These are phyloP conservation scores for Fusarium abutilonis DNA, from an alignment of 2,329 filamentous ascomycete species.

Conservation along the genomic window DNA sequence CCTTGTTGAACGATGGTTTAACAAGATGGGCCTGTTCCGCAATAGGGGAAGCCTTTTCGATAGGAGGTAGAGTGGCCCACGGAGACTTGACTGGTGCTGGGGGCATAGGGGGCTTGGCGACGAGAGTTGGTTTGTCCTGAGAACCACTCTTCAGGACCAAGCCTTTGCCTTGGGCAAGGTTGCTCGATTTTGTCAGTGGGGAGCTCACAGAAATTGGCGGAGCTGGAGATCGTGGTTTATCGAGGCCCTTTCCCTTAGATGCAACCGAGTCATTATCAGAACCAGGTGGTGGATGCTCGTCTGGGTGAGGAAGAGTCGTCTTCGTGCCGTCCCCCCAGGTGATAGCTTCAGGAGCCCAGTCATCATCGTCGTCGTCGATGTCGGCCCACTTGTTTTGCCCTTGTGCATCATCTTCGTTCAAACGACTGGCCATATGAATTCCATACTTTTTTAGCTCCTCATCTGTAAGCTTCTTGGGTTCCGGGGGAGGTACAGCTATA, in stretches of 20 bases:
- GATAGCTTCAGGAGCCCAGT: constrained; percentile 86
- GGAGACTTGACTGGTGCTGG: constrained; percentile 84
- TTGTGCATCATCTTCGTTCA: constrained; percentile 77
- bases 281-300: constrained; percentile 56
- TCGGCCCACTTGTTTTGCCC: constrained; percentile 89
- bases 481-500: constrained; percentile 69
- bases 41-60: constrained; percentile 81
- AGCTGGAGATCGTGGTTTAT: constrained; percentile 60
- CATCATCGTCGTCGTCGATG: constrained; percentile 88
- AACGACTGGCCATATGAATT: constrained; percentile 82
- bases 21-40: constrained; percentile 61
- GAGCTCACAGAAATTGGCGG: constrained; percentile 51
- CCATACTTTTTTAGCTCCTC: constrained; percentile 88
- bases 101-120: constrained; percentile 74
- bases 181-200: constrained; percentile 56
- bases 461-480: constrained; percentile 84
- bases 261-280: constrained; percentile 43
- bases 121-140: constrained; percentile 75
- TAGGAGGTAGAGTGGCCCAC: constrained; percentile 86
- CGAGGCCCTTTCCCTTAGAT: constrained; percentile 40
- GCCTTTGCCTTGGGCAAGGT: constrained; percentile 65
- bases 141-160: constrained; percentile 71
- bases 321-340: constrained; percentile 92
- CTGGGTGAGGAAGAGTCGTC: constrained; percentile 73
- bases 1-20: constrained; percentile 64